Evolutionary conservation across 495 filamentous ascomycete genomes (phyloP).

Genomic region (Poronia punctata): DNA sequence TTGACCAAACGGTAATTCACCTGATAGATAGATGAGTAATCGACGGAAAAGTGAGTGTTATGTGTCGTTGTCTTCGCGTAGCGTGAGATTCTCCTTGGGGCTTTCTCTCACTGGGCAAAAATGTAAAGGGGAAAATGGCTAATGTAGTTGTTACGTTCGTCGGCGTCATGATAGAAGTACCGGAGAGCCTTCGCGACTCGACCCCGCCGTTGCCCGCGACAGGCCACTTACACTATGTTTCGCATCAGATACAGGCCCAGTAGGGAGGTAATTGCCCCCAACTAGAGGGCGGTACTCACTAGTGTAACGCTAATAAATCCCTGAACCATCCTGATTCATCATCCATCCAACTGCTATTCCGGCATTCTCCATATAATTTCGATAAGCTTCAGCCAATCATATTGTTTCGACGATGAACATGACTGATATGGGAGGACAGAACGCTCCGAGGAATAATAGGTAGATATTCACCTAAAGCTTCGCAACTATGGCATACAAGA

Average conservation of each 20-base stretch:
- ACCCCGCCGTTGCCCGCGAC: slow-evolving; percentile 5
- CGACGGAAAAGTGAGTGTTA: no score
- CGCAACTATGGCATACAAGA: no score
- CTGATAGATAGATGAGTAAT: no score
- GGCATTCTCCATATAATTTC: background rate
- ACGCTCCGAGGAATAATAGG: background rate
- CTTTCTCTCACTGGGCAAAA: no score
- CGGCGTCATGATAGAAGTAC: slow-evolving; percentile 1
- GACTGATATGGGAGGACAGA: background rate
- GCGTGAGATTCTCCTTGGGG: no score
- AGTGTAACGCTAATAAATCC: no score
- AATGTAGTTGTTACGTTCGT: background rate
- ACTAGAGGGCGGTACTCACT: no score
- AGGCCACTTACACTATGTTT: background rate
- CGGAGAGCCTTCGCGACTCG: background rate
- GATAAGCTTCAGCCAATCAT: slow-evolving; percentile 11
- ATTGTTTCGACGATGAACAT: background rate
- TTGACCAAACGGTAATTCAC: no score
- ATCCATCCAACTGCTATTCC: no score
- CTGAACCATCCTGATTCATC: no score
- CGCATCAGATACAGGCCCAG: background rate
- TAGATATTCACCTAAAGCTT: no score
- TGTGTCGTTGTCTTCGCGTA: no score
- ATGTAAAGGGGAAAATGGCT: slow-evolving; percentile 1
- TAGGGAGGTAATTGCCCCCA: background rate